A percentile compares a stretch with the other conserved stretches of the same genome.
Evolutionary conservation across 352 stramenopile species (phyloP).

Genomic region (Phytophthora chlamydospora): DNA sequence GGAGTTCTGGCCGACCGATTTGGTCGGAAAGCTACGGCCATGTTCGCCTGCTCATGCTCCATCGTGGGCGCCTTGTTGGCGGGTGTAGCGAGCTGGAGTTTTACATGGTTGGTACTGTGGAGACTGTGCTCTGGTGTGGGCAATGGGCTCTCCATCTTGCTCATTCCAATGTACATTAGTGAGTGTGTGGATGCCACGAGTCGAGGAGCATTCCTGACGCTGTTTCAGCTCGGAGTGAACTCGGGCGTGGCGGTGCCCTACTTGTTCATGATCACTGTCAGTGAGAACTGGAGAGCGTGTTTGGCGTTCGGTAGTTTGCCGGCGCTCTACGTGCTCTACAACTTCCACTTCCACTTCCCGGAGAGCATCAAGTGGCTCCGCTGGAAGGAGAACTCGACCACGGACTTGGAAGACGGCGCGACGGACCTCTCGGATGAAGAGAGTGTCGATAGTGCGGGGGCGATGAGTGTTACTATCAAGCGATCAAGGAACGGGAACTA

Average conservation of each 20-base stretch:
- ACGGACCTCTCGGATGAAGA: constrained; percentile 41
- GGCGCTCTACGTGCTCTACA: constrained; percentile 79
- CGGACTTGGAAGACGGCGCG: constrained; percentile 51
- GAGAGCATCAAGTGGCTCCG: constrained; percentile 83
- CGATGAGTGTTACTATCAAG: constrained; percentile 17
- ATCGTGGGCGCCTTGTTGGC: constrained; percentile 67
- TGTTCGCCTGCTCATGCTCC: constrained; percentile 75
- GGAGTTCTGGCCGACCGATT: constrained; percentile 75
- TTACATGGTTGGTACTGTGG: constrained; percentile 70
- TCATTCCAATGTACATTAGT: constrained; percentile 91
- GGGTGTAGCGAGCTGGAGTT: constrained; percentile 60
- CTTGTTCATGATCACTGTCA: constrained; percentile 78
- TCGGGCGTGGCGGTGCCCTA: constrained; percentile 79
- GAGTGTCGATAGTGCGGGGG: constrained; percentile 27
- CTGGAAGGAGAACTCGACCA: constrained; percentile 65
- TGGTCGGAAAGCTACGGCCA: constrained; percentile 70
- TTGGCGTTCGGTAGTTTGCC: constrained; percentile 74
- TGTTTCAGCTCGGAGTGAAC: constrained; percentile 86
- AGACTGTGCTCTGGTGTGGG: constrained; percentile 75
- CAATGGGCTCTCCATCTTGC: constrained; percentile 84
- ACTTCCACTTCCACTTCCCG: constrained; percentile 72
- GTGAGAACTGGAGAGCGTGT: constrained; percentile 81
- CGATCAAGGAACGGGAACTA: constrained; percentile 28
- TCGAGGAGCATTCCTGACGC: constrained; percentile 71
- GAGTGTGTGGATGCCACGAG: constrained; percentile 73